Evolutionary conservation across 1,284 basidiomycete species (phyloP), one percentile per base, ranked within the genome.

Genomic region (Pholiota adiposa): DNA sequence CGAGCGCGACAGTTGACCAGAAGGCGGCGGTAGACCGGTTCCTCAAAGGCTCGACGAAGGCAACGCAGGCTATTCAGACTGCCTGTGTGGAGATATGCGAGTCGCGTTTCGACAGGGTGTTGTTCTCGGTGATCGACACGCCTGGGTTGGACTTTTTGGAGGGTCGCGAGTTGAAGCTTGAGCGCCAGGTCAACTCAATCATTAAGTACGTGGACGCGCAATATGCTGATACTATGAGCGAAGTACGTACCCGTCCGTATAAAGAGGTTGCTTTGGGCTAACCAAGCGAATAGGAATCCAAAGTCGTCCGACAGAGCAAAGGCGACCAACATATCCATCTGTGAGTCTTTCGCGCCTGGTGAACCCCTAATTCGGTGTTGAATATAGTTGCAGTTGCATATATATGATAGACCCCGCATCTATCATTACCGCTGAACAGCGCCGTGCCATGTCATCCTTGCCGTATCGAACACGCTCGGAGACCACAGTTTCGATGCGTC

Each of bases 301-400:
- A 93, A 80, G 90, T 93, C 44, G 77, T 93, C 54, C 83, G 92
- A 65, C 86, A 91, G 70, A 92, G 84, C 75, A 92, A 89, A 75
- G 92, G 89, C 57, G 92, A 94, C 74, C 87, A 92, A 69, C 90
- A 93, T 69, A 86, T 94, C 68, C 89, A 94, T 75, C 74, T 94
- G 90, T 93, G 70, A 73, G 89, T 73, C 46, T 51, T 23, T 44
- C 31, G 40, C 54, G 46, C 29, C 41, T 43, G 40, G 58, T 52
- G 60, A 29, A 18, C 49, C 41, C 11, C 46, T 21, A 55, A 63
- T 51, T 34, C 27, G 29, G 18, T 54, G 43, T 14, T 58, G 90
- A 46, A 33, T 41, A 11, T 29, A 62, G 90, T 56, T 91, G 88
- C 71, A 65, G 90, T 55, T 92, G 89, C 71, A 89, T 94, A 63